phyloP scores from a whole-genome alignment of 805 yeast genomes.

The Candida ovalis region DNA sequence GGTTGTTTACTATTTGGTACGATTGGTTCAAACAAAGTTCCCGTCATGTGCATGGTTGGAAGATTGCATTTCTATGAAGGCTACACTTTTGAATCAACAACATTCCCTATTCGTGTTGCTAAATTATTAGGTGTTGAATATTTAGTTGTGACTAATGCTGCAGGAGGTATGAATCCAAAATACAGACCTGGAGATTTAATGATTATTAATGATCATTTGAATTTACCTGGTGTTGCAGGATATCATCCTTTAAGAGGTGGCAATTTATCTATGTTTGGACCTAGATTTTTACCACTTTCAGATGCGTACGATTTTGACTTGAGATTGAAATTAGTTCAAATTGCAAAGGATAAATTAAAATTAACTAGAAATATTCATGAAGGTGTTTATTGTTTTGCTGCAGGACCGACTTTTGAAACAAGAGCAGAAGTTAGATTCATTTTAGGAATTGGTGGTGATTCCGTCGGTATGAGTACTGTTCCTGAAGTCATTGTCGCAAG shows the following conservation, averaged over 20 bases:
- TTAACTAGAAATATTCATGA: slow-evolving; percentile 69
- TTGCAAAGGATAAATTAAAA: slow-evolving; percentile 40
- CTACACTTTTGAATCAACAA: slow-evolving; percentile 72
- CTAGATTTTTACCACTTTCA: slow-evolving; percentile 81
- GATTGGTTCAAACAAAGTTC: slow-evolving; percentile 63
- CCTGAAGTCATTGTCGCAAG: slow-evolving; percentile 94
- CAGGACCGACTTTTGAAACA: slow-evolving; percentile 93
- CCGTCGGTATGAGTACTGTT: slow-evolving; percentile 97
- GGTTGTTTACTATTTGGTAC: slow-evolving; percentile 79
- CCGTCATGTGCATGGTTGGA: slow-evolving; percentile 92
- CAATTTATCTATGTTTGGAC: slow-evolving; percentile 75
- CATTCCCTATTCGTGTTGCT: slow-evolving; percentile 81
- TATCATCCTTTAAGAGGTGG: slow-evolving; percentile 85
- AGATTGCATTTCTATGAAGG: slow-evolving; percentile 93
- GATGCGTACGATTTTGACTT: slow-evolving; percentile 83
- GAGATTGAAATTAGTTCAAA: slow-evolving; percentile 55
- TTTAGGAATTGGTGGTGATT: slow-evolving; percentile 75
- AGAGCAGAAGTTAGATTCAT: slow-evolving; percentile 87
- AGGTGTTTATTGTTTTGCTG: slow-evolving; percentile 79
- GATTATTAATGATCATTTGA: slow-evolving; percentile 86
- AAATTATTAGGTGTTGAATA: slow-evolving; percentile 55
- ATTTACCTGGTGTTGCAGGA: slow-evolving; percentile 89
- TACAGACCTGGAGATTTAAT: slow-evolving; percentile 84
- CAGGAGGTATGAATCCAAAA: slow-evolving; percentile 75
- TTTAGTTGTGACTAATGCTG: slow-evolving; percentile 90